Percentiles rank a stretch among this genome's conserved stretches.
These are phyloP conservation scores for Sclerotinia subarctica DNA, from an alignment of 2,329 filamentous ascomycete genomes.

Conservation along the genomic window DNA sequence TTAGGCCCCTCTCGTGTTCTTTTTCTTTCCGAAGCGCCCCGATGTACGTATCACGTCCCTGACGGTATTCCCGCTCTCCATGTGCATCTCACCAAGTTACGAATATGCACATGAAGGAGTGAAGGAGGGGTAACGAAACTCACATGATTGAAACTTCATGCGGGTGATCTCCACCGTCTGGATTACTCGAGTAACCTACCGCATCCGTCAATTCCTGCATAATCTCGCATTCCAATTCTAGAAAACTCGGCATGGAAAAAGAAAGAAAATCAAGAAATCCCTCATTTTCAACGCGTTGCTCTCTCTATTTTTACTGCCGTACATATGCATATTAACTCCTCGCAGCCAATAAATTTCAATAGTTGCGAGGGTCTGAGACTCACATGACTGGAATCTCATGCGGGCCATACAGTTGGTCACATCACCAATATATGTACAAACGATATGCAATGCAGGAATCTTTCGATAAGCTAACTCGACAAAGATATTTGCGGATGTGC, in stretches of 20 bases:
- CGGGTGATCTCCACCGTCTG: neutral
- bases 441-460: neutral
- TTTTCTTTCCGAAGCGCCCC: neutral
- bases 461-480: neutral
- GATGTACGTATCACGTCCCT: neutral
- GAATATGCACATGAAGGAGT: neutral
- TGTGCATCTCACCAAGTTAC: neutral
- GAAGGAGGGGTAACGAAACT: neutral
- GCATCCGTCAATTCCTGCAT: neutral
- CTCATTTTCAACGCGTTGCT: neutral
- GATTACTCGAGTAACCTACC: neutral
- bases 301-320: neutral
- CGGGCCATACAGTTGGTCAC: neutral
- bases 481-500: no score
- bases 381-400: conserved; percentile 13
- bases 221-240: neutral
- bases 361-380: neutral
- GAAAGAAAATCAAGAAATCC: neutral
- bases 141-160: conserved; percentile 13
- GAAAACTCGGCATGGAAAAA: neutral
- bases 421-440: neutral
- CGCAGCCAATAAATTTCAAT: neutral
- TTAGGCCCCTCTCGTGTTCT: neutral
- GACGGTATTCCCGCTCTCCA: no score
- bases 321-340: neutral